Base-by-base conservation (phyloP, 2,329 filamentous ascomycete genomes). In the Penicillium sp. region DNA sequence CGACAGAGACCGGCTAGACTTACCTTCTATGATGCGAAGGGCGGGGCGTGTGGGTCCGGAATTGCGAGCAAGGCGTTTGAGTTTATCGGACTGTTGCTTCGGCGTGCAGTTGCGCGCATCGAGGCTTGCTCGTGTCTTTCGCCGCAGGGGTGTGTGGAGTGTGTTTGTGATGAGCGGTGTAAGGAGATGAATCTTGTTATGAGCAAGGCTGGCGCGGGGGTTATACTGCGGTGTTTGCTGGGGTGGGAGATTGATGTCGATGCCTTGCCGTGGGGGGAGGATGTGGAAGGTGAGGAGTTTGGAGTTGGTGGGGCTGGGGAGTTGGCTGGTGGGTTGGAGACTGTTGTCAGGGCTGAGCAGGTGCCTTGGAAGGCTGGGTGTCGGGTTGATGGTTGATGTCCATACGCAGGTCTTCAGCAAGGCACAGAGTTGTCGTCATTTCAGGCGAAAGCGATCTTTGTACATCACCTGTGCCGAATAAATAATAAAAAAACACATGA, bases 11-110 rank as follows among this genome's bases (percentile, higher is more conserved):
- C 93, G 0, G 94, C 91, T 0, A 79, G 94, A 0, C 75, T 99
- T 44, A 96, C 91, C 0, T 96, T 99, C 67, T 99, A 97, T 73
- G 94, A 97, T 70, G 88, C 91, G 2, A 96, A 96, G 73, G 94
- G 94, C 7, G 93, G 93, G 0, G 82, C 88, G 0, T 83, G 84
- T 40, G 93, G 93, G 0, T 88, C 85, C 0, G 94, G 94, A 0
- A 95, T 97, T 62, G 91, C 88, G 58, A 89, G 88, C 36, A 97
- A 96, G 69, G 93, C 91, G 0, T 97, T 97, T 66, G 93, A 97
- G 66, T 95, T 96, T 67, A 80, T 96, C 18, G 91, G 96, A 65
- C 70, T 88, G 32, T 76, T 97, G 32, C 80, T 97, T 1, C 77
- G 77, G 18, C 87, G 92, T 67, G 93, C 92, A 0, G 81, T 94